Base-by-base conservation (phyloP, 2,329 filamentous ascomycete species). In the Fusarium odoratissimum region DNA sequence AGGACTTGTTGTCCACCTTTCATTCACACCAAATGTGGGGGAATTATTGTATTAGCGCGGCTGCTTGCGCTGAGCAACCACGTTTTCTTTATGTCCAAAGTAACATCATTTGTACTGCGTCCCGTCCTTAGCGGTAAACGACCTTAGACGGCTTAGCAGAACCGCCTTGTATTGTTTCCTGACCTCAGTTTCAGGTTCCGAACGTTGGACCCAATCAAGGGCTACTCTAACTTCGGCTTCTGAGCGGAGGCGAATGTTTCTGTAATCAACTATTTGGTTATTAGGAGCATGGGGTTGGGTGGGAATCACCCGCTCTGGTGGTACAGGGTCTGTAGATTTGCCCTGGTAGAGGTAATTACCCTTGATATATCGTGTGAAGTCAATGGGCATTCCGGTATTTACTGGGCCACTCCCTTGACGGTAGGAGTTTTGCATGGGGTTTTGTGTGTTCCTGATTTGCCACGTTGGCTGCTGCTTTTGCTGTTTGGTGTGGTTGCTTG, bases 201-300 rank as follows among this genome's bases (percentile, higher is more conserved):
- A 76, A 67, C 71, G 79, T 28, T 89, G 89, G 28, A 94, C 79
- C 1, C 88, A 86, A 61, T 89, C 86, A 21, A 94, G 82, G 85
- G 94, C 92, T 25, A 87, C 82, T 60, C 87, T 85, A 21, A 94
- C 84, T 76, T 93, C 87, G 6, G 86, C 87, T 69, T 92, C 88
- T 6, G 89, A 89, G 60, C 83, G 84, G 57, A 93, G 84, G 76
- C 91, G 88, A 31, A 73, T 42, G 33, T 40, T 67, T 33, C 58
- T 64, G 45, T 60, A 69, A 57, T 74, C 63, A 57, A 38, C 13
- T 64, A 30, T 64, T 33, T 69, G 44, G 28, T 38, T 17, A 16
- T 41, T 31, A 69, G 45, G 51, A 55, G 63, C 30, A 17, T 31
- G 30, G 48, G 40, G 48, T 46, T 73, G 70, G 31, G 67, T 58